These are phyloP conservation scores for Rhodotorula sp. DNA, from an alignment of 1,284 basidiomycete species.

Conservation along the genomic window DNA sequence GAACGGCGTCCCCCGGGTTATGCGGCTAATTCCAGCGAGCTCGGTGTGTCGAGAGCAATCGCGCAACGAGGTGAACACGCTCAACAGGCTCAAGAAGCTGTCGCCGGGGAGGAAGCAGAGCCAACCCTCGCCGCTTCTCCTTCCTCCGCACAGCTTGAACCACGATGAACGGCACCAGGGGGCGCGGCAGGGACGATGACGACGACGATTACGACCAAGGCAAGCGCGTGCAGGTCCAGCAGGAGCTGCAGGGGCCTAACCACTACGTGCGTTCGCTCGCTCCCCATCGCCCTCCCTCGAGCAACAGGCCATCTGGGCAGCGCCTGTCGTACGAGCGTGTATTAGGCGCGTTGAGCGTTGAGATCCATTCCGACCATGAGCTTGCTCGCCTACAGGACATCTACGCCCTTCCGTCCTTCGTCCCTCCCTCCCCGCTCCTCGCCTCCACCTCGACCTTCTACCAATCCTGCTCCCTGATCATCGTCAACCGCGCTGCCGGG, in stretches of 20 bases:
- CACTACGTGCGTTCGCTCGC: constrained; percentile 25
- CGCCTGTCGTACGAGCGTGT: no score
- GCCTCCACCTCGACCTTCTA: constrained; percentile 21
- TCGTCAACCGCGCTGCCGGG: constrained; percentile 39
- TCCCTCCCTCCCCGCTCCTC: constrained; percentile 22
- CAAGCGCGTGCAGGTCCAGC: constrained; percentile 21
- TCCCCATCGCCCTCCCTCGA: not conserved
- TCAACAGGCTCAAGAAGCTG: not conserved
- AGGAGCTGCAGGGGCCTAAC: not conserved
- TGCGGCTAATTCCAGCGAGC: not conserved
- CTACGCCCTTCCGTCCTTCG: constrained; percentile 34
- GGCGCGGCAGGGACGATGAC: constrained; percentile 19
- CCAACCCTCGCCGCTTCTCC: not conserved
- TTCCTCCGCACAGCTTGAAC: not conserved
- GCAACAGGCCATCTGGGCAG: not conserved
- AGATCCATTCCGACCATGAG: no score
- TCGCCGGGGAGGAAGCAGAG: not conserved
- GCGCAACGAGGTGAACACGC: not conserved
- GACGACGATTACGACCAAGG: constrained; percentile 3
- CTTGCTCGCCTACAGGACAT: constrained; percentile 29
- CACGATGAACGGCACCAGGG: constrained; percentile 16
- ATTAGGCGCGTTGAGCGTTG: not conserved
- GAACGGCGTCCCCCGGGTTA: not conserved
- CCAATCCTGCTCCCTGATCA: constrained; percentile 33
- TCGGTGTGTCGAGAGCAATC: not conserved